These are phyloP conservation scores for Endocarpon pusillum DNA, from an alignment of 495 filamentous ascomycete species.

Conservation along the genomic window DNA sequence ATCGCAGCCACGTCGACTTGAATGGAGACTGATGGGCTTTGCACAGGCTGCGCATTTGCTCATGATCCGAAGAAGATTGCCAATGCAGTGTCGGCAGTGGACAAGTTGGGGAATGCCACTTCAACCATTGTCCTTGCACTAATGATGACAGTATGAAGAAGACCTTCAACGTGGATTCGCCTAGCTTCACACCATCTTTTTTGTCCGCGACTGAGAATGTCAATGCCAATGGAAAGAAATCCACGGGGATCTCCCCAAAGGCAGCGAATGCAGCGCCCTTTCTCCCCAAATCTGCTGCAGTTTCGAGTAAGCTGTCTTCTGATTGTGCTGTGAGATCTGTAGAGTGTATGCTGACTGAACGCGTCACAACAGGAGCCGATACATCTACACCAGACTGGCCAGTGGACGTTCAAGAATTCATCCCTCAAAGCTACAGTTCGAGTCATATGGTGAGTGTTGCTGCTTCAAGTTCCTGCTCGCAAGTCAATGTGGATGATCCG, in stretches of 20 bases:
- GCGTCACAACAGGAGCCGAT: too few relatives aligned
- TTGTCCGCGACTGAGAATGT: constrained; percentile 33
- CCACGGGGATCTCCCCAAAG: constrained; percentile 62
- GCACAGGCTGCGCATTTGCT: constrained; percentile 68
- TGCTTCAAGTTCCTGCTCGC: too few relatives aligned
- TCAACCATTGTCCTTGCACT: too few relatives aligned
- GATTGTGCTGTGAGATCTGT: too few relatives aligned
- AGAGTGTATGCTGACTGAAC: constrained; percentile 16
- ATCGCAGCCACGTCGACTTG: constrained; percentile 2
- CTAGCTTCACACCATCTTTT: constrained; percentile 71
- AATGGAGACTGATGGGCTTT: constrained; percentile 8
- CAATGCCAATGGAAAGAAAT: constrained; percentile 42
- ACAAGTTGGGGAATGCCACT: too few relatives aligned
- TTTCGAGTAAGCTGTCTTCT: constrained; percentile 30
- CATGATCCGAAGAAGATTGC: constrained; percentile 56
- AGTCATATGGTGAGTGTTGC: constrained; percentile 49
- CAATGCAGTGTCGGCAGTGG: constrained; percentile 3
- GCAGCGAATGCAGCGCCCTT: constrained; percentile 83
- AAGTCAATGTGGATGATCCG: too few relatives aligned
- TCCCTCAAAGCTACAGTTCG: constrained; percentile 57
- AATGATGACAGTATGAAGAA: constrained; percentile 45
- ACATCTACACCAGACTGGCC: constrained; percentile 35
- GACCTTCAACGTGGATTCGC: constrained; percentile 86
- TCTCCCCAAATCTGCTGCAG: constrained; percentile 45
- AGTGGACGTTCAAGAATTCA: constrained; percentile 51